Percentiles rank a stretch among this genome's conserved stretches.
Evolutionary conservation across 2,329 filamentous ascomycete species (phyloP).

Genomic region (Cephalotrichum gorgonifer): DNA sequence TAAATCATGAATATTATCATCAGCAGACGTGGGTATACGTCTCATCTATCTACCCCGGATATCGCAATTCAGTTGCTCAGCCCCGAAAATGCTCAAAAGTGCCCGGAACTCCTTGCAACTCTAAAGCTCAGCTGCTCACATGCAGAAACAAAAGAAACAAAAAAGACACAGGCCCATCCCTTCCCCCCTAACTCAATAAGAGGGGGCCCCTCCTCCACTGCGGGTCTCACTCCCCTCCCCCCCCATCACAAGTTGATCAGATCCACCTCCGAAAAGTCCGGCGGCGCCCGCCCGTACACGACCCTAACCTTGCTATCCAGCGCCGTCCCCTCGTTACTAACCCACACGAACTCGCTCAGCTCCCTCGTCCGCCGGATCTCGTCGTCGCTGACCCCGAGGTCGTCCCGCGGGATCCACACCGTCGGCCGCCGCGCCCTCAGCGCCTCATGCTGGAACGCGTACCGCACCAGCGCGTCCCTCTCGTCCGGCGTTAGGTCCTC

Average conservation of each 20-base stretch:
- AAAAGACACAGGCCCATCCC: background rate
- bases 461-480: constrained; percentile 71
- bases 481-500: constrained; percentile 89
- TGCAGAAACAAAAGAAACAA: background rate
- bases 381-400: constrained; percentile 82
- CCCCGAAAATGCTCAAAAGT: too few relatives aligned
- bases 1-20: too few relatives aligned
- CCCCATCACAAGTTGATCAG: constrained; percentile 60
- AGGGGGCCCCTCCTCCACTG: too few relatives aligned
- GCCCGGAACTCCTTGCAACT: too few relatives aligned
- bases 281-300: constrained; percentile 74
- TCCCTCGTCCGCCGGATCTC: constrained; percentile 70
- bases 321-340: constrained; percentile 86
- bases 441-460: constrained; percentile 86
- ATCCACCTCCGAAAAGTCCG: constrained; percentile 82
- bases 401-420: constrained; percentile 89
- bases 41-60: too few relatives aligned
- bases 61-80: too few relatives aligned
- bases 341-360: constrained; percentile 76
- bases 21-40: too few relatives aligned
- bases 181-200: too few relatives aligned
- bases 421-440: constrained; percentile 75
- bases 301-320: constrained; percentile 76
- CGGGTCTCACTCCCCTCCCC: too few relatives aligned
- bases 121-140: too few relatives aligned